Evolutionary conservation across 345 rosid genomes (phyloP).

Genomic region (Salix koriyanagi): DNA sequence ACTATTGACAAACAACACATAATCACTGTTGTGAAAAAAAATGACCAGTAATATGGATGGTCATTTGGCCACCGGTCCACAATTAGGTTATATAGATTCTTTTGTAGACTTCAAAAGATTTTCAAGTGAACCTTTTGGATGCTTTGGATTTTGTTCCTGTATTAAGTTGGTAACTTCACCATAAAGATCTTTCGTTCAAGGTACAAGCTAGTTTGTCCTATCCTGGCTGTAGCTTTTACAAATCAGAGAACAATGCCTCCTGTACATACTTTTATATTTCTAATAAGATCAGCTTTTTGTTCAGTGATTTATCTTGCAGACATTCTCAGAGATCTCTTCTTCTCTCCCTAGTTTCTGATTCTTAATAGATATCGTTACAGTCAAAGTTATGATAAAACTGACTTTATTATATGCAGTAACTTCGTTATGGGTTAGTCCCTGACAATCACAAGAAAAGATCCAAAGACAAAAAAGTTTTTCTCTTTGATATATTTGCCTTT

Average conservation of each 20-base stretch:
- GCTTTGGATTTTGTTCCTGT: slow-evolving; percentile 41
- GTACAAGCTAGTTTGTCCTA: slow-evolving; percentile 47
- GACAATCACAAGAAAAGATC: background rate
- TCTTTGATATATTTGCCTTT: background rate
- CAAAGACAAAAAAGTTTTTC: background rate
- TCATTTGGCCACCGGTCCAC: slow-evolving; percentile 45
- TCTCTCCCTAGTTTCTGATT: background rate
- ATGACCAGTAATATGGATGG: slow-evolving; percentile 51
- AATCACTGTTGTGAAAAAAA: slow-evolving; percentile 44
- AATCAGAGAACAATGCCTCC: slow-evolving; percentile 54
- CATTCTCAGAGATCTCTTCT: background rate
- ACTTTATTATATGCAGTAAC: slow-evolving; percentile 15
- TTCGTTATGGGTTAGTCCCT: background rate
- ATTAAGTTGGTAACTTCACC: slow-evolving; percentile 52
- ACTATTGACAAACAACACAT: slow-evolving; percentile 57
- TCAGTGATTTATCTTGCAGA: slow-evolving; percentile 20
- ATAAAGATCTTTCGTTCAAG: slow-evolving; percentile 54
- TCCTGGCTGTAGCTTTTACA: slow-evolving; percentile 52
- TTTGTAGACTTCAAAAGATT: slow-evolving; percentile 50
- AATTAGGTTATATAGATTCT: slow-evolving; percentile 72
- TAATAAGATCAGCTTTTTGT: slow-evolving; percentile 52
- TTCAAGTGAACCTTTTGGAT: slow-evolving; percentile 46
- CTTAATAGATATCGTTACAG: slow-evolving; percentile 6
- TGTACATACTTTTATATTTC: slow-evolving; percentile 77
- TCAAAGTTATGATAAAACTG: slow-evolving; percentile 4